Conservation (phyloP, 371 early-diverging fungal species). For the Mucor circinelloides region DNA sequence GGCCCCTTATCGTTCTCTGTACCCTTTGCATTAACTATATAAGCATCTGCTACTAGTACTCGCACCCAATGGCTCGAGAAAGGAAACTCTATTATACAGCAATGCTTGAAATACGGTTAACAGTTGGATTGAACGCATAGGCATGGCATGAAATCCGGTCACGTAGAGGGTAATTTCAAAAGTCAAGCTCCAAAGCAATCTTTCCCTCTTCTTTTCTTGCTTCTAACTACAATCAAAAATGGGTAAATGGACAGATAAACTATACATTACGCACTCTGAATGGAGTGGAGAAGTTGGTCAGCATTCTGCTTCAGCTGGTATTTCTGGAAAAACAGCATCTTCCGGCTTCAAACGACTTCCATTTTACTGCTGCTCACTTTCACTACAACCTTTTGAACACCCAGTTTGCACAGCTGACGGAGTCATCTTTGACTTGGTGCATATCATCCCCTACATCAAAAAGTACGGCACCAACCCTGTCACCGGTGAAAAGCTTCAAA, state of each 20-base stretch:
- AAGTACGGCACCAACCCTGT: constrained; percentile 88
- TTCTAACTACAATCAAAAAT: background rate
- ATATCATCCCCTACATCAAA: constrained; percentile 86
- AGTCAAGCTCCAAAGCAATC: background rate
- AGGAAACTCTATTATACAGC: too few species aligned
- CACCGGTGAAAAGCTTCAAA: constrained; percentile 78
- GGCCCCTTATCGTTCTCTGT: too few species aligned
- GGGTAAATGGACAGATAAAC: constrained; percentile 52
- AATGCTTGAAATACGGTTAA: too few species aligned
- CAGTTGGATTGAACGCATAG: too few species aligned
- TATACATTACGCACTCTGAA: constrained; percentile 89
- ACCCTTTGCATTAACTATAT: too few species aligned
- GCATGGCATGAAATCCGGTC: background rate
- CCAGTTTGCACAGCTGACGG: constrained; percentile 91
- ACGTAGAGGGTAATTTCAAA: background rate
- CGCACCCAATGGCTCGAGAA: too few species aligned
- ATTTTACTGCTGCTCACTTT: constrained; percentile 85
- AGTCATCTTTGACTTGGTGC: constrained; percentile 82
- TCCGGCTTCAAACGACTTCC: constrained; percentile 68
- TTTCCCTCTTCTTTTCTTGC: background rate
- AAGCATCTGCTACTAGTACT: too few species aligned
- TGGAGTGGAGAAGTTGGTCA: constrained; percentile 85
- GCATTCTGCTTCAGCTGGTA: constrained; percentile 68
- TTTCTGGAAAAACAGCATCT: constrained; percentile 31
- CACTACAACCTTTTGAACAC: constrained; percentile 83